Base-by-base conservation (phyloP, 495 filamentous ascomycete species). In the Saxispiralis lemnorum region DNA sequence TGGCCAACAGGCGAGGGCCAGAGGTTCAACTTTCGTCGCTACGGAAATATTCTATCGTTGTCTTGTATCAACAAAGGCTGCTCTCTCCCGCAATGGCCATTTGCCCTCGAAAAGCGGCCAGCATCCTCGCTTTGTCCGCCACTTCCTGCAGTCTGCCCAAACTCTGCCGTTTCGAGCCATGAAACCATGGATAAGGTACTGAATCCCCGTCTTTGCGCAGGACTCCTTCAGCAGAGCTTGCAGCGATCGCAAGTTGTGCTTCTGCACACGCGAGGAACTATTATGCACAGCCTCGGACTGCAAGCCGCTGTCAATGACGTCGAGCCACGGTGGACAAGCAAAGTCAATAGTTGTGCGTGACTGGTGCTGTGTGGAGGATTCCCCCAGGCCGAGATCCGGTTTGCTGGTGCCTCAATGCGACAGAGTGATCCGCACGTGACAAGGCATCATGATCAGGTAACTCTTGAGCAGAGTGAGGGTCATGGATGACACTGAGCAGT, bases 281-380 rank as follows among this genome's bases (percentile, higher is more conserved):
- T 97, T 89, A 52, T 97, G 89, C 44, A 97, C 81, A 21, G 81
- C 89, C 60, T 97, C 89, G 60, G 94, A 95, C 60, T 97, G 89
- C 55, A 97, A 64, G 30, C 89, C 89, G 13, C 89, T 89, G 54
- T 97, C 89, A 59, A 97, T 72, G 59, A 92, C 95, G 56, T 97
- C 89, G n/a, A 97, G 68, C 89, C 89, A 97, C 19, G 75, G 66
- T 1, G 89, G 83, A 57, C 89, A 97, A 57, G 94, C 88, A 15
- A 97, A 80, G 47, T 97, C 89, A 89, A 95, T 95, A 7, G 89
- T 95, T 7, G 89, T 97, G 45, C 89, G 73, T 38, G 95, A 70
- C 87, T 94, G 94, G 61, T 80, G 85, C 64, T 97, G 89, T 2
- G 89, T 78, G 59, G 96, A 97, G 12, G 81, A 88, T 63, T 97